Evolutionary conservation across 192 early-diverging fungal species (phyloP).

Genomic region (Rhizoclosmatium globosum): DNA sequence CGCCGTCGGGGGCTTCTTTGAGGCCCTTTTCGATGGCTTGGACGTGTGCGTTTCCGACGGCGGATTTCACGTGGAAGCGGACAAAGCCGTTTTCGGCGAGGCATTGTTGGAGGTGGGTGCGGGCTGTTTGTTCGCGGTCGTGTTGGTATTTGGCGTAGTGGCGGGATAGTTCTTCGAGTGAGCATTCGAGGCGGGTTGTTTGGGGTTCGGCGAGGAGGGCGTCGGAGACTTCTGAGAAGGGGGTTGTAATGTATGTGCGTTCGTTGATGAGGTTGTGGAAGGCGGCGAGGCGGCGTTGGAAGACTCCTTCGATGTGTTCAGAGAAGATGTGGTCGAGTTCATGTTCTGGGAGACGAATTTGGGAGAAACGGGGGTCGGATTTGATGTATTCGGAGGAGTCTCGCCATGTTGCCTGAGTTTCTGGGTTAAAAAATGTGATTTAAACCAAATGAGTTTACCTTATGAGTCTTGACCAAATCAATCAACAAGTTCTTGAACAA

Average conservation of each 20-base stretch:
- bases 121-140: conserved; percentile 43
- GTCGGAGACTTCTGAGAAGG: conserved; percentile 48
- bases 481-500: conserved; percentile 58
- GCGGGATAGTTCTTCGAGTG: conserved; percentile 31
- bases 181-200: conserved; percentile 44
- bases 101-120: conserved; percentile 47
- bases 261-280: conserved; percentile 54
- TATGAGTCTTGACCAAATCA: conserved; percentile 58
- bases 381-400: conserved; percentile 46
- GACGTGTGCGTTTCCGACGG: conserved; percentile 45
- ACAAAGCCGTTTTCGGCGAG: conserved; percentile 64
- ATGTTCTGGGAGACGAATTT: conserved; percentile 42
- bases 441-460: conserved; percentile 34
- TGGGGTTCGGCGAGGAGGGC: conserved; percentile 50
- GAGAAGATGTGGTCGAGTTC: conserved; percentile 50
- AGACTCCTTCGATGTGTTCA: conserved; percentile 49
- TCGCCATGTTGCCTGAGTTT: conserved; percentile 33
- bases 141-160: conserved; percentile 50
- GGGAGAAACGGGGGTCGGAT: conserved; percentile 53
- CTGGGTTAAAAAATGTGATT: background rate
- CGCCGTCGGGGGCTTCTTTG: conserved; percentile 53
- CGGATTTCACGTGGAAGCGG: conserved; percentile 58
- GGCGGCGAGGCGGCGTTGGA: conserved; percentile 48
- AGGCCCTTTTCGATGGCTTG: conserved; percentile 47
- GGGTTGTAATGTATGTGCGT: conserved; percentile 50